phyloP scores from a whole-genome alignment of 257 asterid genomes.

The Marsdenia floribunda region DNA sequence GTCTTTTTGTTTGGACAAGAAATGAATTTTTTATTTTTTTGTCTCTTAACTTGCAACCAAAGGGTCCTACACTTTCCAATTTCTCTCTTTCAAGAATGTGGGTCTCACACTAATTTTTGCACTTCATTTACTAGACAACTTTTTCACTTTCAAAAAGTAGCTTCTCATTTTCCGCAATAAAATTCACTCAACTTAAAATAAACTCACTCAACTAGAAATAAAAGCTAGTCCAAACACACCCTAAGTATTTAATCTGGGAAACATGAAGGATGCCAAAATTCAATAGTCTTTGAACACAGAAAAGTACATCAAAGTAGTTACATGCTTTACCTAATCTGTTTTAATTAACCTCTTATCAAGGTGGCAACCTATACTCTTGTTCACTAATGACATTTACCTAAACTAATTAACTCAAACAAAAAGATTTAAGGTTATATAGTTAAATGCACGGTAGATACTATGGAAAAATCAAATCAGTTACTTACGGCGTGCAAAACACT shows the following conservation, averaged over 20 bases:
- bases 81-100: no score
- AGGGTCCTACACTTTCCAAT: no score
- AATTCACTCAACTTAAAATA: no score
- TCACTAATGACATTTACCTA: neutral
- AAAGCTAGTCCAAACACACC: no score
- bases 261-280: neutral
- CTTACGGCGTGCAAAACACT: constrained; percentile 83
- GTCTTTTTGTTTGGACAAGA: no score
- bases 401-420: neutral
- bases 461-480: constrained; percentile 14
- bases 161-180: no score
- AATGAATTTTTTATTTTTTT: no score
- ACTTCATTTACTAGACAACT: no score
- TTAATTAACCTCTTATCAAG: neutral
- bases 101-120: no score
- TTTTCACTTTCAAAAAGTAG: no score
- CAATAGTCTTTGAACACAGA: neutral
- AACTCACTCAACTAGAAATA: no score
- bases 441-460: neutral
- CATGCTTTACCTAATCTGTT: neutral
- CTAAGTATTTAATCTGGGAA: neutral
- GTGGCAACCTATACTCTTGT: neutral
- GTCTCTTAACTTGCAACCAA: no score
- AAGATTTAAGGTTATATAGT: neutral
- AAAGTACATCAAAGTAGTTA: neutral